Conservation (phyloP, 208 protist species). For the Leptomonas pyrrhocoris region DNA sequence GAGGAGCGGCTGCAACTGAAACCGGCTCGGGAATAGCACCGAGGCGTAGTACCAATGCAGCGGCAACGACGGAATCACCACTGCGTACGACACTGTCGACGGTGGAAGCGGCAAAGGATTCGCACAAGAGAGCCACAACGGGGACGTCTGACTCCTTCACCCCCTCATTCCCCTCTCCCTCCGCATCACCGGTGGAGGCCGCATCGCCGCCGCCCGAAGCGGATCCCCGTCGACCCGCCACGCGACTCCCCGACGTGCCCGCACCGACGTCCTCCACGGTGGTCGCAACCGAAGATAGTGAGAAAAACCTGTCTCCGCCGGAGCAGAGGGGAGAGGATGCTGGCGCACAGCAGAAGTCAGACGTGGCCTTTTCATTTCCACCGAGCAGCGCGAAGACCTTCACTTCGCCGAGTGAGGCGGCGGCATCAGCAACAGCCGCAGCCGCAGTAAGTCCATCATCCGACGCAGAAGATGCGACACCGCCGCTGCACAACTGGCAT, state of each 20-base stretch:
- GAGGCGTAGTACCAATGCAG: no score
- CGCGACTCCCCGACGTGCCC: conserved; percentile 9
- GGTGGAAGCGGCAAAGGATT: no score
- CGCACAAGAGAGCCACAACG: background rate
- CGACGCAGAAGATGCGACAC: background rate
- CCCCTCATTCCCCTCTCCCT: background rate
- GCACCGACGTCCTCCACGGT: background rate
- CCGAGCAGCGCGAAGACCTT: background rate
- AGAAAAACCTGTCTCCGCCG: background rate
- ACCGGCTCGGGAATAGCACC: no score
- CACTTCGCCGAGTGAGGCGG: background rate
- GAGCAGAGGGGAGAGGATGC: background rate
- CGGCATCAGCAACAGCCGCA: no score
- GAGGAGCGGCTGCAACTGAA: no score
- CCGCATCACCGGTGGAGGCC: background rate
- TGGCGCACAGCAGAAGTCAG: background rate
- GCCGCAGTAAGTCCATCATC: background rate
- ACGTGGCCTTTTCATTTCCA: background rate
- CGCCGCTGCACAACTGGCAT: conserved; percentile 1
- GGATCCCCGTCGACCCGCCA: conserved; percentile 9
- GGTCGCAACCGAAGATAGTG: background rate
- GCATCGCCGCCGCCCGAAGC: conserved; percentile 1
- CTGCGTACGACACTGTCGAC: no score
- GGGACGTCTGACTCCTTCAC: background rate
- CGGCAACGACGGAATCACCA: no score